A percentile compares a stretch with the other conserved stretches of the same genome.
phyloP scores from a whole-genome alignment of 352 stramenopile species.

The Phytophthora pinifolia region DNA sequence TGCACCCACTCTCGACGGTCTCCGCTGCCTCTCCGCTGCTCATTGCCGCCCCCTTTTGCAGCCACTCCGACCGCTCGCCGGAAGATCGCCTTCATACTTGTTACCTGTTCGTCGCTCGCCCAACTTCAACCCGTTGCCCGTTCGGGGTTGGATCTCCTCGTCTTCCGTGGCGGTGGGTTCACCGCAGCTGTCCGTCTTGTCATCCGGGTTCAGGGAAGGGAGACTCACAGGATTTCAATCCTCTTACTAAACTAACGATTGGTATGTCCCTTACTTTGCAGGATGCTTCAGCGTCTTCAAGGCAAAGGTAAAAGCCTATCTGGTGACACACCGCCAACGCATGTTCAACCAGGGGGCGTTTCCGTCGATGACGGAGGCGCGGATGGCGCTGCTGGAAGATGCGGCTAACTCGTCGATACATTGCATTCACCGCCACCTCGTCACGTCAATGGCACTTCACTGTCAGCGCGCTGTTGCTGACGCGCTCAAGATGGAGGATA shows the following conservation, averaged over 20 bases:
- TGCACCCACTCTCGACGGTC: too few relatives aligned
- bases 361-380: constrained; percentile 1
- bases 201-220: too few relatives aligned
- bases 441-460: constrained; percentile 3
- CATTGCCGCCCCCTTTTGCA: too few relatives aligned
- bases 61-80: too few relatives aligned
- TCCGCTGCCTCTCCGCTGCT: too few relatives aligned
- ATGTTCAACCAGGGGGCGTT: neutral
- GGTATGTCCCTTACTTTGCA: neutral
- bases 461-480: constrained; percentile 1
- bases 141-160: too few relatives aligned
- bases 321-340: neutral
- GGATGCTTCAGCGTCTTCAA: constrained; percentile 1
- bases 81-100: too few relatives aligned
- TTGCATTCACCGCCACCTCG: constrained; percentile 2
- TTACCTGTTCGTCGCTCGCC: too few relatives aligned
- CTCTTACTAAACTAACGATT: neutral
- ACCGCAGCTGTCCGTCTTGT: too few relatives aligned
- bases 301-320: neutral
- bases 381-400: constrained; percentile 9
- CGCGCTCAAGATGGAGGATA: constrained; percentile 5
- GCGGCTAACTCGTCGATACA: constrained; percentile 2
- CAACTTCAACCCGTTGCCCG: too few relatives aligned
- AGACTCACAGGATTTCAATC: too few relatives aligned
- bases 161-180: too few relatives aligned